These are phyloP conservation scores for Remersonia thermophila DNA, from an alignment of 2,329 filamentous ascomycete genomes.

Conservation along the genomic window DNA sequence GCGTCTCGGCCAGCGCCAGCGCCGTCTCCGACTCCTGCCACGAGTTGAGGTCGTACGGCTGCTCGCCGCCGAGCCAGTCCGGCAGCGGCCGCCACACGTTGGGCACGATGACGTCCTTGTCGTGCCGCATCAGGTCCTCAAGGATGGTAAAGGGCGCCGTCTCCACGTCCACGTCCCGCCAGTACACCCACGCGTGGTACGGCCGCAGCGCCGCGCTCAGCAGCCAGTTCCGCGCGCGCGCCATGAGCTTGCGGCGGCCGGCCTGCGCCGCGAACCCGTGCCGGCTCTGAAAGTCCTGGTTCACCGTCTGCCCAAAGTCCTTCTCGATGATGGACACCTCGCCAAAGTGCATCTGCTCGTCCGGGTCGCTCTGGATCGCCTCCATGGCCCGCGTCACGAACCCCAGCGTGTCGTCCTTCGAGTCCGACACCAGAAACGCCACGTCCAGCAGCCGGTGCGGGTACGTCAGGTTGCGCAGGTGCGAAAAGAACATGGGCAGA, in stretches of 20 bases:
- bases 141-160: slow-evolving; percentile 94
- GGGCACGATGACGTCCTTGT: slow-evolving; percentile 96
- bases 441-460: slow-evolving; percentile 93
- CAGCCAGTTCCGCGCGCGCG: slow-evolving; percentile 93
- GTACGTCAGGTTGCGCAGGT: slow-evolving; percentile 91
- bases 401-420: slow-evolving; percentile 77
- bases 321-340: slow-evolving; percentile 98
- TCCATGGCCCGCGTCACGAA: slow-evolving; percentile 65
- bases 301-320: slow-evolving; percentile 95
- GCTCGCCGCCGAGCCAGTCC: slow-evolving; percentile 96
- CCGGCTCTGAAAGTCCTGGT: slow-evolving; percentile 93
- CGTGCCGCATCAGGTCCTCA: slow-evolving; percentile 96
- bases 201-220: slow-evolving; percentile 84
- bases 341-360: slow-evolving; percentile 74
- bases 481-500: slow-evolving; percentile 96
- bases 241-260: slow-evolving; percentile 89
- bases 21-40: slow-evolving; percentile 99
- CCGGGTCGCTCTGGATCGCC: slow-evolving; percentile 65
- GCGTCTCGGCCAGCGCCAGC: slow-evolving; percentile 78
- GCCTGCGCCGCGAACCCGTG: slow-evolving; percentile 97
- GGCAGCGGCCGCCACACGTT: slow-evolving; percentile 99
- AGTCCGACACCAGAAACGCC: slow-evolving; percentile 93
- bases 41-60: slow-evolving; percentile 95
- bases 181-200: slow-evolving; percentile 98
- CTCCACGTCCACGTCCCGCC: slow-evolving; percentile 96